Percentiles rank a stretch among this genome's conserved stretches.
Evolutionary conservation across 2,329 filamentous ascomycete genomes (phyloP).

Genomic region (Didymella glomerata): DNA sequence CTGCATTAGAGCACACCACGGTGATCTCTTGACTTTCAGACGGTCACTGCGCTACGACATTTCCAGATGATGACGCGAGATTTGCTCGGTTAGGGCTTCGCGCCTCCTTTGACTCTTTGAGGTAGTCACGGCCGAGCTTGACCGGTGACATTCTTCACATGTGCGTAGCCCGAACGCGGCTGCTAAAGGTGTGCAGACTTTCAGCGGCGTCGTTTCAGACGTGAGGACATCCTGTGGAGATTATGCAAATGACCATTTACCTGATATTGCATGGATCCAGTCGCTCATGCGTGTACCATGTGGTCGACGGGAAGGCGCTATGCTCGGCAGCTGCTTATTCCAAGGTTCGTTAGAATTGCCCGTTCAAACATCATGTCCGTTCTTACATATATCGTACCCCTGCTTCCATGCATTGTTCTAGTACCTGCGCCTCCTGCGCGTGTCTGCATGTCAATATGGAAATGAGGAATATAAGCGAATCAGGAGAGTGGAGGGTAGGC

Average conservation of each 20-base stretch:
- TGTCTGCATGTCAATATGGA: conserved; percentile 15
- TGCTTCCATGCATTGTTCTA: conserved; percentile 23
- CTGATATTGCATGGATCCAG: not conserved
- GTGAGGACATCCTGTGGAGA: conserved; percentile 5
- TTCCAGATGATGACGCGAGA: conserved; percentile 9
- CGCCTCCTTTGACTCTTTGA: not conserved
- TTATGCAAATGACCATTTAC: conserved; percentile 1
- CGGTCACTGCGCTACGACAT: conserved; percentile 2
- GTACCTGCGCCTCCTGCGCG: conserved; percentile 22
- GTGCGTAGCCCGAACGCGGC: not conserved
- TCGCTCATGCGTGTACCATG: conserved; percentile 5
- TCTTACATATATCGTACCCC: conserved; percentile 14
- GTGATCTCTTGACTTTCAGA: not conserved
- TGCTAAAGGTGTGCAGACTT: conserved; percentile 1
- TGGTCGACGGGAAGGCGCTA: conserved; percentile 3
- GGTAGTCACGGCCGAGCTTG: conserved; percentile 7
- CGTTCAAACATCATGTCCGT: conserved; percentile 16
- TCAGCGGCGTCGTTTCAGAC: not conserved
- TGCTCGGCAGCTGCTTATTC: conserved; percentile 9
- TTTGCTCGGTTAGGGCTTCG: not conserved
- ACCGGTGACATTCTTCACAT: conserved; percentile 11
- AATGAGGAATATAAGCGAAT: conserved; percentile 11
- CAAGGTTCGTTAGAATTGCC: conserved; percentile 23
- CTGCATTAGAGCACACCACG: not conserved
- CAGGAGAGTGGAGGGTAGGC: conserved; percentile 3